Conservation (phyloP, 2,329 filamentous ascomycete genomes). For the Chalaropsis ovoidea region DNA sequence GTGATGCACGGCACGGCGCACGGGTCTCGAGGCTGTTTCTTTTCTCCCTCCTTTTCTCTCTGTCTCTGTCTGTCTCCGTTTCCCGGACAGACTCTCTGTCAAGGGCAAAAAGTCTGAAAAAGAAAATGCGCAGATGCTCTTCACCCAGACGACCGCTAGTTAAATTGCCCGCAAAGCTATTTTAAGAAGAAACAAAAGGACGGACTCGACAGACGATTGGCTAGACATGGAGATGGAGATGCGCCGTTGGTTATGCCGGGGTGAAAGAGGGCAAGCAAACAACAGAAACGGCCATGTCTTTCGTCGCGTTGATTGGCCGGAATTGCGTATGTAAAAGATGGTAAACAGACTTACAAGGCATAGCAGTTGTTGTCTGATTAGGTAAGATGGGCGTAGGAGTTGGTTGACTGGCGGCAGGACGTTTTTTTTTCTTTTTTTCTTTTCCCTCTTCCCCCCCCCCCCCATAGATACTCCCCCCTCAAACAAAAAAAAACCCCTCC, state of each 20-base stretch:
- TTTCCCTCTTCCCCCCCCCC: not conserved
- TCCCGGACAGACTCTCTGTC: not conserved
- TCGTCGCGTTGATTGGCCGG: too few relatives aligned
- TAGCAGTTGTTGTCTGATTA: not conserved
- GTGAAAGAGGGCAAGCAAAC: too few relatives aligned
- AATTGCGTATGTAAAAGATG: too few relatives aligned
- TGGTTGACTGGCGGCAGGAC: not conserved
- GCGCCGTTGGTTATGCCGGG: too few relatives aligned
- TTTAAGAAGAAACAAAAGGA: not conserved
- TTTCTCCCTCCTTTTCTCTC: not conserved
- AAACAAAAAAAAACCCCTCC: too few relatives aligned
- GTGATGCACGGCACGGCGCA: slow-evolving; percentile 4
- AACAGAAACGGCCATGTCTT: too few relatives aligned
- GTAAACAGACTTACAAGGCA: too few relatives aligned
- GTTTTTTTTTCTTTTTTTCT: not conserved
- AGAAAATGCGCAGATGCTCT: not conserved
- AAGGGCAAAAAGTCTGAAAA: slow-evolving; percentile 1
- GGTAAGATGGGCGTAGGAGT: not conserved
- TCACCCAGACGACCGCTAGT: not conserved
- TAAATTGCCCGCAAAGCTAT: not conserved
- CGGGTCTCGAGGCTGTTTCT: not conserved
- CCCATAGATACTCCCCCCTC: too few relatives aligned
- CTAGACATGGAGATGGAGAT: too few relatives aligned
- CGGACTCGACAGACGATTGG: too few relatives aligned
- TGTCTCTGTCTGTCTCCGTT: not conserved